Evolutionary conservation across 2,329 filamentous ascomycete species (phyloP).

Genomic region (Fusarium sp.): DNA sequence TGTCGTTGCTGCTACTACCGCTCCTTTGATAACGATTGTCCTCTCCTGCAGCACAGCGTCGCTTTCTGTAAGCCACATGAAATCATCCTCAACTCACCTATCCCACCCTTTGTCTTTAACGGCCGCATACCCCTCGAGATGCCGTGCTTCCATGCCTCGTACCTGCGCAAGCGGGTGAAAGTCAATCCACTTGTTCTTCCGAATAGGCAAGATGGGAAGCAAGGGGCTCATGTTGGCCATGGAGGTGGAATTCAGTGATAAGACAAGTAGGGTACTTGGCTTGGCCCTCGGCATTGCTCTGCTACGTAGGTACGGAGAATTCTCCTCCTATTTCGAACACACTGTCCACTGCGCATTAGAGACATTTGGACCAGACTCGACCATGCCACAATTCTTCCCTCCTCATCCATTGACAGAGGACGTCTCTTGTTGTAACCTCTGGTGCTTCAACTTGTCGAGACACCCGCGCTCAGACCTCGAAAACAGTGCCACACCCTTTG

Average conservation of each 20-base stretch:
- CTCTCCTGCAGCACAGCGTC: slow-evolving; percentile 9
- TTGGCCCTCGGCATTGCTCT: neutral
- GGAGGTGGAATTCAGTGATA: neutral
- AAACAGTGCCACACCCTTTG: slow-evolving; percentile 25
- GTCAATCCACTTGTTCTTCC: slow-evolving; percentile 11
- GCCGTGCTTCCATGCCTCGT: slow-evolving; percentile 24
- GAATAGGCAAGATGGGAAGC: neutral
- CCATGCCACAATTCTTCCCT: neutral
- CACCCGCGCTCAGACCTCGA: slow-evolving; percentile 11
- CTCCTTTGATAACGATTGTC: slow-evolving; percentile 1
- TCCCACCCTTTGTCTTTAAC: slow-evolving; percentile 10
- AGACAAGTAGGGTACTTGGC: neutral
- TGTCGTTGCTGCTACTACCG: neutral
- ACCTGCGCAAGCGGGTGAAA: slow-evolving; percentile 29
- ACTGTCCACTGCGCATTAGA: neutral
- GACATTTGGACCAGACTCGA: neutral
- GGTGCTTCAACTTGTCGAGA: slow-evolving; percentile 17
- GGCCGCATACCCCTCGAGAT: slow-evolving; percentile 7
- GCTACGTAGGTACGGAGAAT: neutral
- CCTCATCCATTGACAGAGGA: slow-evolving; percentile 5
- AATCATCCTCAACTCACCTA: slow-evolving; percentile 18
- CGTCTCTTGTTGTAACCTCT: slow-evolving; percentile 3
- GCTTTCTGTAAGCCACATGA: slow-evolving; percentile 19
- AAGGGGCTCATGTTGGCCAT: slow-evolving; percentile 7
- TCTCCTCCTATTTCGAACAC: neutral